Conservation (phyloP, 306 rosid genomes). For the Abrus pulchellus region DNA sequence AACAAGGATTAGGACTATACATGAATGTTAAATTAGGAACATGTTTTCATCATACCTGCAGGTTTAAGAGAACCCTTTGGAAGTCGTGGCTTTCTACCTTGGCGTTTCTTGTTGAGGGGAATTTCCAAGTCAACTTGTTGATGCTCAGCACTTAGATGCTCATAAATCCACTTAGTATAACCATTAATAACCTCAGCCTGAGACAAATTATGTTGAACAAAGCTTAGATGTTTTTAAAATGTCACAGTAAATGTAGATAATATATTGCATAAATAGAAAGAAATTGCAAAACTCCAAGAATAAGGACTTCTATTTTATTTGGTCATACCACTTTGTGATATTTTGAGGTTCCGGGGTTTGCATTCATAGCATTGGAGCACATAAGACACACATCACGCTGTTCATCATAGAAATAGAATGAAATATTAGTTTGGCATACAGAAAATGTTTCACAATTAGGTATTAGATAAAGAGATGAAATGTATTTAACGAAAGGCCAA, state of each 20-base stretch:
- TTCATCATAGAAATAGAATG: conserved; percentile 27
- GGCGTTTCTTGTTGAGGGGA: background rate
- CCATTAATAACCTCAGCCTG: background rate
- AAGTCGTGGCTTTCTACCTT: background rate
- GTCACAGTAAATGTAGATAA: background rate
- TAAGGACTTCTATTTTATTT: background rate
- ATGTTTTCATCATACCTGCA: conserved; percentile 30
- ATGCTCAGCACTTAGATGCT: background rate
- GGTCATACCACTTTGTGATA: conserved; percentile 42
- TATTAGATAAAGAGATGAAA: background rate
- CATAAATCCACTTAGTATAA: conserved; percentile 9
- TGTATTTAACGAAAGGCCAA: background rate
- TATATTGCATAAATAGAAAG: background rate
- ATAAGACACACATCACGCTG: conserved; percentile 44
- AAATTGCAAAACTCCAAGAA: background rate
- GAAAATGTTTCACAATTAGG: background rate
- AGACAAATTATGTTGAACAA: background rate
- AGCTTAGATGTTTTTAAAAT: background rate
- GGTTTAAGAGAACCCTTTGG: background rate
- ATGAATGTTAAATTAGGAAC: background rate
- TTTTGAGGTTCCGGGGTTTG: conserved; percentile 1
- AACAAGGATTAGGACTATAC: too few species aligned
- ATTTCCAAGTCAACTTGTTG: background rate
- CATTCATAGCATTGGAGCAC: conserved; percentile 25
- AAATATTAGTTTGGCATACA: conserved; percentile 15